Evolutionary conservation across 2,329 filamentous ascomycete genomes (phyloP).

Genomic region (Simplicillium sp.): DNA sequence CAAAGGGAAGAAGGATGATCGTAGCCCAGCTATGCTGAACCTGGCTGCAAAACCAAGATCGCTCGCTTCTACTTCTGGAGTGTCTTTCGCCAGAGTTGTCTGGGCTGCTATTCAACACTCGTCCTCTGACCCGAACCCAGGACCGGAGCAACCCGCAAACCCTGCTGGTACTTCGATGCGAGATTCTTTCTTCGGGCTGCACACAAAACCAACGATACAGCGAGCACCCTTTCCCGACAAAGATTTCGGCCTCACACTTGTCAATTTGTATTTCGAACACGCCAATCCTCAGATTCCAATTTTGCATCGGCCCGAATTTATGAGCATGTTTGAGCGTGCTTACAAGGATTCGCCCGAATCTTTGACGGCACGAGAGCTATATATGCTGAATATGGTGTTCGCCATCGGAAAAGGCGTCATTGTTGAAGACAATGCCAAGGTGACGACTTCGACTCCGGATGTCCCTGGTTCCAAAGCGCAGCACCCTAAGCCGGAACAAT

Average conservation of each 20-base stretch:
- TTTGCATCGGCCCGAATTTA: conserved; percentile 80
- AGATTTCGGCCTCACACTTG: conserved; percentile 62
- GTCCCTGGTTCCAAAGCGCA: conserved; percentile 13
- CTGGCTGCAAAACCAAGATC: conserved; percentile 72
- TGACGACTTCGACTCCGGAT: conserved; percentile 17
- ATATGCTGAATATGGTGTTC: conserved; percentile 94
- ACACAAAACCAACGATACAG: conserved; percentile 80
- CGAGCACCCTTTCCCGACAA: conserved; percentile 76
- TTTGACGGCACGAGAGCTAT: conserved; percentile 72
- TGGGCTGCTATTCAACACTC: conserved; percentile 82
- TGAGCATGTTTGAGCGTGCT: conserved; percentile 74
- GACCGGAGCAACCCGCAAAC: conserved; percentile 14
- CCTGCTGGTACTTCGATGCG: conserved; percentile 68
- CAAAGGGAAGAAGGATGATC: conserved; percentile 23
- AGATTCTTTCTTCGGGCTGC: conserved; percentile 94
- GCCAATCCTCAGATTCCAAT: conserved; percentile 95
- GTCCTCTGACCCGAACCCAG: conserved; percentile 45
- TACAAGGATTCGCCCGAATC: conserved; percentile 60
- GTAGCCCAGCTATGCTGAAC: conserved; percentile 50
- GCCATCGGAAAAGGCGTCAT: conserved; percentile 93
- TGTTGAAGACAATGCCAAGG: conserved; percentile 45
- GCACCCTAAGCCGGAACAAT: conserved; percentile 62
- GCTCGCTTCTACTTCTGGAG: conserved; percentile 76
- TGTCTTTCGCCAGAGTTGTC: conserved; percentile 89
- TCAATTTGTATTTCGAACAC: conserved; percentile 86